Evolutionary conservation across 305 asterid species (phyloP).

Genomic region (Solanum hybrid): DNA sequence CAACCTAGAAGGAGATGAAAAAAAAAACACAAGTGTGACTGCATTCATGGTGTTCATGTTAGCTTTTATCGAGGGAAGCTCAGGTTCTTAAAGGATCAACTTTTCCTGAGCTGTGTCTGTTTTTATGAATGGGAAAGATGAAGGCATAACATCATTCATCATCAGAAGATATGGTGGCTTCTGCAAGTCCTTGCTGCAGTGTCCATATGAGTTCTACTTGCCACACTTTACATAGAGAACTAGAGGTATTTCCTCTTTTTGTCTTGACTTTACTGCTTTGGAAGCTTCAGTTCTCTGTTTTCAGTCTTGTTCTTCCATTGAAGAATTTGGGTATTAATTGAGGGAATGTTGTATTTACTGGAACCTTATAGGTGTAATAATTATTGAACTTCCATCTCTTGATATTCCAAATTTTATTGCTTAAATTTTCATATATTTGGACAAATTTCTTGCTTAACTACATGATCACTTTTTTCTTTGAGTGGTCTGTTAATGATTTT

Average conservation of each 20-base stretch:
- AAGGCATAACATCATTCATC: neutral
- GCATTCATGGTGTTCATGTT: neutral
- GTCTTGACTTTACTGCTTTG: neutral
- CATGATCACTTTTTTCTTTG: neutral
- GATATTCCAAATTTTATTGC: neutral
- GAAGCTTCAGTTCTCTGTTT: neutral
- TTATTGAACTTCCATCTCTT: neutral
- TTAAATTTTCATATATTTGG: neutral
- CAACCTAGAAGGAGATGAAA: neutral
- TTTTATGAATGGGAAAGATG: neutral
- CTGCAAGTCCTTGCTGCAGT: slow-evolving; percentile 30
- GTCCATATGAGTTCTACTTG: slow-evolving; percentile 32
- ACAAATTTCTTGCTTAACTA: neutral
- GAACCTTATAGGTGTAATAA: neutral
- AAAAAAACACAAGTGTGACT: neutral
- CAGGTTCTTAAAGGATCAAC: neutral
- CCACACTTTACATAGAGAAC: slow-evolving; percentile 41
- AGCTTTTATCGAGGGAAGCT: neutral
- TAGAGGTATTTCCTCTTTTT: slow-evolving; percentile 47
- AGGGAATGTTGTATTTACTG: neutral
- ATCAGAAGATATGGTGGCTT: slow-evolving; percentile 34
- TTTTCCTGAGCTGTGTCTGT: neutral
- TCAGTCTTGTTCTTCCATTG: neutral
- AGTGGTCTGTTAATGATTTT: neutral
- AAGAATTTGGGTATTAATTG: neutral